Evolutionary conservation across 108 stramenopile genomes (phyloP), one percentile per base, ranked within the genome.

Genomic region (Nitzschia putrida): DNA sequence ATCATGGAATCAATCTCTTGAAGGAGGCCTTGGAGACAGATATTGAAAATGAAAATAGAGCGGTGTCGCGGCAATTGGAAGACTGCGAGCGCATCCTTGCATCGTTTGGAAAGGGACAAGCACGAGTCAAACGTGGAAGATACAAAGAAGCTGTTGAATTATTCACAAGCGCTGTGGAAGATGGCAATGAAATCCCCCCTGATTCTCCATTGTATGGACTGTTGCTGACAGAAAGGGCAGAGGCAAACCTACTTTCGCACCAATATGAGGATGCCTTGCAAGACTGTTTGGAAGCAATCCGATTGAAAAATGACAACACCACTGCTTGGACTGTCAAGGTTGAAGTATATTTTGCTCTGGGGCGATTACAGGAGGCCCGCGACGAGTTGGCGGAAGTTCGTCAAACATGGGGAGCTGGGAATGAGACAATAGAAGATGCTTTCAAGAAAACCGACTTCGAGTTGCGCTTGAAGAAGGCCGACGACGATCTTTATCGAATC

Each of bases 391-490:
- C 58, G 9, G 70, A 65, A 13, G 76, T 76, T 8, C 75, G 80
- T 14, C 71, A 74, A 18, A 65, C 72, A 16, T 84, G 83, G 83
- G 83, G 79, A 12, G 68, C 68, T 3, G 72, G 73, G 10, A 79
- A 84, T 53, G 54, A 68, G n/a, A 73, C 66, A 5, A 84, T 84
- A 24, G 79, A 77, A 51, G 83, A 84, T 16, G 79, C 73, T 8
- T 84, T 67, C 64, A 72, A 75, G 37, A 75, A 76, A 37, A 73
- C 80, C 22, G 79, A 84, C 56, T 84, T 80, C 50, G 83, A 84
- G 69, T 50, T 80, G 25, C 71, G 79, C 11, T 54, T 84, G 26
- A 60, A 66, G 64, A 72, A 56, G 39, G 83, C 68, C 10, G 83
- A 84, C 50, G 68, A 79, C 38, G 76, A 84, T 23, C 64, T 84